Conservation (phyloP, 2,329 filamentous ascomycete species). For the Boeremia lycopersici region DNA sequence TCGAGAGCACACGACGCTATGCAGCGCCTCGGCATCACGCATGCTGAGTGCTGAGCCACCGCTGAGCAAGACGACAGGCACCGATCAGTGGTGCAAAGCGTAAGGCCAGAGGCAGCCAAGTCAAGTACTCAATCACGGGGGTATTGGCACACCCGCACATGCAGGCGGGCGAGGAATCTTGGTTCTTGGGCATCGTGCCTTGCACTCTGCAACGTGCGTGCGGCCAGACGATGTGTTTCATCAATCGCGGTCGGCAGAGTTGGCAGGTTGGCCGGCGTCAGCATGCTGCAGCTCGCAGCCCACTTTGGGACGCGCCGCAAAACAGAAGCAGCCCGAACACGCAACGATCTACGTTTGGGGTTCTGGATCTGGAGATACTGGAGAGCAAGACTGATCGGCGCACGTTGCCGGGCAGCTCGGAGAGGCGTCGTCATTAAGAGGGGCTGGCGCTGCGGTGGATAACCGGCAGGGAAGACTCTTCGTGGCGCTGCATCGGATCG, state of each 20-base stretch:
- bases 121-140: background rate
- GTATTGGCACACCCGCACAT: constrained; percentile 6
- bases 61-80: constrained; percentile 3
- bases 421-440: constrained; percentile 17
- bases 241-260: constrained; percentile 8
- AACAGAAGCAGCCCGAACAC: constrained; percentile 1
- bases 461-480: constrained; percentile 17
- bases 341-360: constrained; percentile 14
- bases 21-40: constrained; percentile 3
- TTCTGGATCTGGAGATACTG: constrained; percentile 20
- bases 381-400: constrained; percentile 6
- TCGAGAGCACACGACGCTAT: constrained; percentile 1
- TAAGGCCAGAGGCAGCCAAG: constrained; percentile 3
- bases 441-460: constrained; percentile 9
- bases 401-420: constrained; percentile 5
- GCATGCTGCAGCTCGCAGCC: constrained; percentile 5
- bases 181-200: constrained; percentile 8
- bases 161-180: constrained; percentile 3
- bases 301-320: constrained; percentile 2
- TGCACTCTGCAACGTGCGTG: background rate
- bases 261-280: constrained; percentile 16
- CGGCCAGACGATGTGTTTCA: constrained; percentile 8
- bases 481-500: constrained; percentile 17
- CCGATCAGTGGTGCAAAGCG: background rate
- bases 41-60: constrained; percentile 11